Evolutionary conservation across 1,284 basidiomycete genomes (phyloP), one percentile per base, ranked within the genome.

Genomic region (Fomes fomentarius): DNA sequence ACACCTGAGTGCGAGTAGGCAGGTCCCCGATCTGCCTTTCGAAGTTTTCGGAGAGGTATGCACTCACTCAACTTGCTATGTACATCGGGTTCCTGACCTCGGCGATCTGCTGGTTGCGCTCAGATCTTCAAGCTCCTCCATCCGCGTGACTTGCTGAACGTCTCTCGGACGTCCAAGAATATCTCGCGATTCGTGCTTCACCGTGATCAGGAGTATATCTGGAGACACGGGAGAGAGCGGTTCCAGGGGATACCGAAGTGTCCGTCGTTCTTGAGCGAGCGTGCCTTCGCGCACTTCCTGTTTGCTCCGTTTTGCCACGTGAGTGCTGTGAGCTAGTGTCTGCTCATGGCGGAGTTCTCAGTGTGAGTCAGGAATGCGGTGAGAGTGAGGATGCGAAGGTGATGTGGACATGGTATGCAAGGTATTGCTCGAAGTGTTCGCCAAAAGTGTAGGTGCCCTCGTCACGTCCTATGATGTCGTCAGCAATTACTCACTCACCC

Each of bases 111-210:
- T 33, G 21, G 30, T 34, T 35, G 15, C 33, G 21, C 4, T 7
- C 19, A 35, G 44, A 35, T 46, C 10, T 46, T 22, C 44, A n/a
- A 24, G 9, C 21, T 21, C 17, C 21, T 46, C 21, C 44, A 46
- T 22, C 31, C 44, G 5, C 44, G 31, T 4, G 80, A 82, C 56
- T 34, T 56, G 1, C 17, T 51, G 11, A 45, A 34, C 9, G 28
- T 51, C 10, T 11, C 49, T 5, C 49, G 47, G 10, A 47, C 40
- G 10, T 51, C 19, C 46, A 56, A 52, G 38, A 11, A 24, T 4
- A 34, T 56, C 33, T 33, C 34, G 1, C 10, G 21, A 2, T 49
- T 40, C 24, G 28, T 52, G 22, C 35, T 52, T 6, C 19, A 41
- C 38, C 4, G 19, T 12, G 3, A 21, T 4, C 22, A 40, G n/a